phyloP scores from a whole-genome alignment of 2,329 filamentous ascomycete species.

The Teratosphaeria viscida region DNA sequence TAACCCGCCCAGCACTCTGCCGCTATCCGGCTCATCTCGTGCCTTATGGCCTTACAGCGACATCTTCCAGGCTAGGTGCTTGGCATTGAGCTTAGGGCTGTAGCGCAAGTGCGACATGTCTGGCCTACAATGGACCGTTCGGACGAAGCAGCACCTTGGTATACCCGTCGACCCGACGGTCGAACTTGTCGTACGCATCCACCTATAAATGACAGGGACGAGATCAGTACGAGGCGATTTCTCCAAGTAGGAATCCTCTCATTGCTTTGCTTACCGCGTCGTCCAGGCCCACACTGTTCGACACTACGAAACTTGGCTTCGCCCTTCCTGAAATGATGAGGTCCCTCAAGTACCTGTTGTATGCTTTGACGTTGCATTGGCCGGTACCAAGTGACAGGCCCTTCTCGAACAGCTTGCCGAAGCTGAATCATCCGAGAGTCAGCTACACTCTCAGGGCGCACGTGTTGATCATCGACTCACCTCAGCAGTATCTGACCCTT shows the following conservation, averaged over 20 bases:
- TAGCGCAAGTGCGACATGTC: neutral
- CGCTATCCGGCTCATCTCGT: too few relatives aligned
- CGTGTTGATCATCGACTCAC: neutral
- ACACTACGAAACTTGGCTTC: constrained; percentile 57
- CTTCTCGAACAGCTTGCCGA: constrained; percentile 61
- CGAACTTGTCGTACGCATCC: constrained; percentile 54
- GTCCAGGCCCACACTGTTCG: constrained; percentile 53
- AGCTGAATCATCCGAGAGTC: constrained; percentile 33
- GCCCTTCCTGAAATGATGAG: constrained; percentile 55
- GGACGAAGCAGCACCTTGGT: constrained; percentile 60
- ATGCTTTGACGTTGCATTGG: constrained; percentile 59
- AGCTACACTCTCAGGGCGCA: constrained; percentile 44
- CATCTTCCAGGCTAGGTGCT: neutral
- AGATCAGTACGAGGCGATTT: neutral
- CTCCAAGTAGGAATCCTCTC: neutral
- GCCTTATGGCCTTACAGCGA: neutral
- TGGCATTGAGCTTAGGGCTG: neutral
- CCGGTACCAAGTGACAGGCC: constrained; percentile 51
- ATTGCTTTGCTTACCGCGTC: neutral
- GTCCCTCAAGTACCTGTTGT: constrained; percentile 56
- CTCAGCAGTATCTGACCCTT: constrained; percentile 48
- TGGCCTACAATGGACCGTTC: constrained; percentile 38
- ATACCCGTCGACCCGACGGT: constrained; percentile 55
- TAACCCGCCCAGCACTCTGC: too few relatives aligned
- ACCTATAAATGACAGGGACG: neutral